These are phyloP conservation scores for Clarireedia monteithiana DNA, from an alignment of 2,329 filamentous ascomycete genomes.

Conservation along the genomic window DNA sequence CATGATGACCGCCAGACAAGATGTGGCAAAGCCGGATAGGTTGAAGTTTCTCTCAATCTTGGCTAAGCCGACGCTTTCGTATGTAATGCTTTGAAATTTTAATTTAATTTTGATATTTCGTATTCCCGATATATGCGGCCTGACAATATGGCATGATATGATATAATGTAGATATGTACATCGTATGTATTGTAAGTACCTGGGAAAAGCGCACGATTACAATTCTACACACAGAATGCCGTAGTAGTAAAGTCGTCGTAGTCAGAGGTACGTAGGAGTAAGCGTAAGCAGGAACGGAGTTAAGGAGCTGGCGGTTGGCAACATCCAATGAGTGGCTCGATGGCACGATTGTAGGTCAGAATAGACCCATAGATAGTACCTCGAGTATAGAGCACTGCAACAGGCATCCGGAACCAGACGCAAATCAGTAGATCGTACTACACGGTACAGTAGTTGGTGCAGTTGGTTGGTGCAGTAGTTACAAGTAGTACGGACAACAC, in stretches of 20 bases:
- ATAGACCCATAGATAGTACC: too few relatives aligned
- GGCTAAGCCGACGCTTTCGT: neutral
- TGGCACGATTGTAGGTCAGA: neutral
- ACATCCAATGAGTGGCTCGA: neutral
- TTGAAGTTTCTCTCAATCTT: neutral
- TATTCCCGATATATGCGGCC: too few relatives aligned
- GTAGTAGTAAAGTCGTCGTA: neutral
- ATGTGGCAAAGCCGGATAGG: conserved; percentile 3
- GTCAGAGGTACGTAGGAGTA: neutral
- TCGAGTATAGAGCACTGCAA: too few relatives aligned
- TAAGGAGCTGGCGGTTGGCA: neutral
- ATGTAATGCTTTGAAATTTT: conserved; percentile 1
- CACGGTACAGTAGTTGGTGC: too few relatives aligned
- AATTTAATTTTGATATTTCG: neutral
- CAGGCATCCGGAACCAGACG: too few relatives aligned
- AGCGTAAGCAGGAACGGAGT: neutral
- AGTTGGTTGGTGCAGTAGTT: too few relatives aligned
- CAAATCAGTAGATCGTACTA: too few relatives aligned
- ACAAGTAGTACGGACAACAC: too few relatives aligned
- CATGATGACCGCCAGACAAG: neutral
- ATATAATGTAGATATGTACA: neutral
- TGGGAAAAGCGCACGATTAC: neutral
- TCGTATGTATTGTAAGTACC: neutral
- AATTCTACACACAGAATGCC: neutral
- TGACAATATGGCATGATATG: too few relatives aligned